Evolutionary conservation across 768 basidiomycete genomes (phyloP), one percentile per base, ranked within the genome.

Genomic region (Cyathus striatus): DNA sequence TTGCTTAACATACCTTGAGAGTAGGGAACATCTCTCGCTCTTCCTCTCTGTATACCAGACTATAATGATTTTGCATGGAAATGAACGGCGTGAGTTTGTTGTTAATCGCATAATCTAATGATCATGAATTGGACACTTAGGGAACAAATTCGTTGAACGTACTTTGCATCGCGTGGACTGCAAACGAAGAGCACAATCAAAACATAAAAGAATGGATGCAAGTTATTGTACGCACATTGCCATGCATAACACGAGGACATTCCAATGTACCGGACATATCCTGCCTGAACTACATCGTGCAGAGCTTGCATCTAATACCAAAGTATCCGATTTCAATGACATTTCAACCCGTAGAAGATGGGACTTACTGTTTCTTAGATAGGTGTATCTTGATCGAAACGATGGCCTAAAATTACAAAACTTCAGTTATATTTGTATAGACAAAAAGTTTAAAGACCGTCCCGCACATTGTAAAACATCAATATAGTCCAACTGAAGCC

Each of bases 401-500:
- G 66, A 55, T 78, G 75, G 51, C 73, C 73, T 75, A 27, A 2
- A 22, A 22, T 13, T 13, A 32, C 30, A 16, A 32, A 12, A 17
- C 14, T 13, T 10, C 18, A 36, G 22, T 30, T 17, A 27, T 7
- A 43, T 43, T 40, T 55, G 40, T 62, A 33, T 44, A 25, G 41
- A 32, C 27, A 2, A n/a, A 12, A 2, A 23, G n/a, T 17, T 20
- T 3, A 30, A 12, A 7, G 7, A 2, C 12, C 6, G 24, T 18
- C 3, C 41, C 68, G 47, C 50, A 70, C 83, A 83, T 65, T 88
- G 86, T 9, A 87, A 60, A 1, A 89, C 62, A 53, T 89, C 88
- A 52, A 90, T 70, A 49, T 88, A 86, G 40, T 89, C 87, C 22
- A 86, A 58, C 36, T 87, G 81, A 2, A 90, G 68, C 13, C 86